Conservation (phyloP, 108 stramenopile species). For the Craspedostauros australis region DNA sequence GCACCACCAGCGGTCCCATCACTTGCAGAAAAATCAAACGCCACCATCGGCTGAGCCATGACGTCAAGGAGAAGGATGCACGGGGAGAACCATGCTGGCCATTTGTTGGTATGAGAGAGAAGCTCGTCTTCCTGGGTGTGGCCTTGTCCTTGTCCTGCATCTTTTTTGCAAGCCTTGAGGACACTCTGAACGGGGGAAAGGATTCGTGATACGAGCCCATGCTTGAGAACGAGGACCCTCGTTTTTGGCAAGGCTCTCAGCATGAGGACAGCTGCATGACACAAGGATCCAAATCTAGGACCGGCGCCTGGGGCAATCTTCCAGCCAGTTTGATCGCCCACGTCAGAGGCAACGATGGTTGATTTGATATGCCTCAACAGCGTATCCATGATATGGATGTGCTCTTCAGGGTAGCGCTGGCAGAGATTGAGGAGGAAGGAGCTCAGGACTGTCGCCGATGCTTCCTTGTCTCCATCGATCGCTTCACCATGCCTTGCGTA, state of each 20-base stretch:
- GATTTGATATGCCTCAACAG: too few relatives aligned
- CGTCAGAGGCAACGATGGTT: conserved; percentile 11
- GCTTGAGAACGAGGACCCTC: conserved; percentile 44
- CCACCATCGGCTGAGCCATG: conserved; percentile 73
- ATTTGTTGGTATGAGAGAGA: conserved; percentile 6
- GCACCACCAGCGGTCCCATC: conserved; percentile 21
- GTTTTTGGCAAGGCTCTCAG: conserved; percentile 58
- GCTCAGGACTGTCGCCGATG: conserved; percentile 57
- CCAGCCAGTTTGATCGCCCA: not conserved
- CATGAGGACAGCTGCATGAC: conserved; percentile 63
- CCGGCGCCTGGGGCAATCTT: conserved; percentile 12
- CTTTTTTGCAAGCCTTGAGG: conserved; percentile 4
- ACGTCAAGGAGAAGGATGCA: conserved; percentile 56
- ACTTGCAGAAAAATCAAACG: conserved; percentile 16
- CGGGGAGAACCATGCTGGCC: conserved; percentile 73
- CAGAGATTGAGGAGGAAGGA: conserved; percentile 68
- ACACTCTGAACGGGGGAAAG: conserved; percentile 41
- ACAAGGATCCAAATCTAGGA: conserved; percentile 32
- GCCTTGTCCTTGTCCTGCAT: conserved; percentile 6
- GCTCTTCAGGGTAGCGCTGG: conserved; percentile 40
- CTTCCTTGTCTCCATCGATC: conserved; percentile 55
- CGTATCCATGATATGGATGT: not conserved
- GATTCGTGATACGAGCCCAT: conserved; percentile 39
- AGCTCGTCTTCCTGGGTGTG: conserved; percentile 11
- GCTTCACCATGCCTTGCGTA: not conserved